These are phyloP conservation scores for Chrysoporthe cubensis DNA, from an alignment of 2,329 filamentous ascomycete species.

Conservation along the genomic window DNA sequence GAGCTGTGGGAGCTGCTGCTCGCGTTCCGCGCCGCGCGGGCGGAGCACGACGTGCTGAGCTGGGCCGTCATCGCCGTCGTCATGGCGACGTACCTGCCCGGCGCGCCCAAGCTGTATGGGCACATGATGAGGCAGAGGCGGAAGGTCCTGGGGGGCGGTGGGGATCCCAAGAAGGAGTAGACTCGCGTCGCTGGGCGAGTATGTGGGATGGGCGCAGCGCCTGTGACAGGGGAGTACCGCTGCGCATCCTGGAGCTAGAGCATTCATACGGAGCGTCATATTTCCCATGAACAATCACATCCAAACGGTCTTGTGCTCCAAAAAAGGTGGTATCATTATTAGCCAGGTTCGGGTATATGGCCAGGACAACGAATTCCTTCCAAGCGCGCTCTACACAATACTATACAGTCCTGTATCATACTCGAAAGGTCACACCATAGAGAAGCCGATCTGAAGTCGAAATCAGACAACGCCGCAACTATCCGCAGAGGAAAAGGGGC, in stretches of 20 bases:
- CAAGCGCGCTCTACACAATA: conserved; percentile 5
- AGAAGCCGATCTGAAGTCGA: background rate
- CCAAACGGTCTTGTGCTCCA: background rate
- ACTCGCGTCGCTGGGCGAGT: background rate
- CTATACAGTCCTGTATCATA: conserved; percentile 11
- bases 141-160: conserved; percentile 70
- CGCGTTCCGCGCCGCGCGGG: conserved; percentile 63
- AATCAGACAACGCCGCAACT: background rate
- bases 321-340: conserved; percentile 3
- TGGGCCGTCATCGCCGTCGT: conserved; percentile 31
- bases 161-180: conserved; percentile 49
- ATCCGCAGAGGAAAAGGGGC: background rate
- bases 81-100: conserved; percentile 39
- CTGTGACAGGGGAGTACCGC: background rate
- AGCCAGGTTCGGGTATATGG: conserved; percentile 25
- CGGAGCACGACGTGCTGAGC: conserved; percentile 30
- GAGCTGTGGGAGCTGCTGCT: conserved; percentile 82
- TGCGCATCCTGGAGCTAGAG: background rate
- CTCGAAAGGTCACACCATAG: conserved; percentile 12
- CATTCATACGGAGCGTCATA: conserved; percentile 19
- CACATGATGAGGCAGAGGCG: conserved; percentile 93
- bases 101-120: conserved; percentile 83
- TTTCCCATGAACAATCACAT: background rate
- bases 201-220: background rate
- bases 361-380: conserved; percentile 3